Base-by-base conservation (phyloP, 805 yeast species). In the Myxozyma kluyveri region DNA sequence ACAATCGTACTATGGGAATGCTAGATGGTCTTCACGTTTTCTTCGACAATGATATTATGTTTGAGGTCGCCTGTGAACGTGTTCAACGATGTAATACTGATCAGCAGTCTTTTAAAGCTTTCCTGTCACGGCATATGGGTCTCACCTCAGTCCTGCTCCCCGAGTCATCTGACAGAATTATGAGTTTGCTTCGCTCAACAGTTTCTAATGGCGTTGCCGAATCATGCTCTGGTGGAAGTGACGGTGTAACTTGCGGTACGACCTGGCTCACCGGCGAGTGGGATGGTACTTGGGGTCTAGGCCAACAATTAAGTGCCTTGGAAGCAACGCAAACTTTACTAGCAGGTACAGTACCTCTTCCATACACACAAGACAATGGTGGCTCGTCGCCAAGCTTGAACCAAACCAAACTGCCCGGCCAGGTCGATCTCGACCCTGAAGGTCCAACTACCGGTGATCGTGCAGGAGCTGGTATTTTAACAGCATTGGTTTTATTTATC, bases 81-180 rank as follows among this genome's bases (percentile, higher is more conserved):
- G 60, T 72, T 1, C 68, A 67, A 23, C 73, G 75, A 36, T 90
- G 98, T 74, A 80, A 87, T 69, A 83, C 80, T 49, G 97, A 90
- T 73, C 96, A 90, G 74, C 76, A 96, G 54, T 81, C 93, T n/a
- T 90, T 91, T 77, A 88, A 86, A 72, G 96, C 96, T 1, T 86
- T 84, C 61, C 77, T 87, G 61, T 66, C 88, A 1, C 74, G 96
- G 50, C 83, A 83, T 66, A 68, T 90, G 66, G 93, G 89, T 1
- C 70, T 80, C 48, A 84, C 96, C 0, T 82, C 91, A 0, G 75
- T 79, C 44, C 69, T 91, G 67, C 84, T 80, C 1, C 95, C 96
- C 3, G 44, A 29, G 72, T 71, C 57, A 62, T 73, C 1, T 61
- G 70, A 56, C 57, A 59, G 64, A 23, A 52, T 60, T 7, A 67